These are phyloP conservation scores for Salix udensis DNA, from an alignment of 345 rosid species.

Conservation along the genomic window DNA sequence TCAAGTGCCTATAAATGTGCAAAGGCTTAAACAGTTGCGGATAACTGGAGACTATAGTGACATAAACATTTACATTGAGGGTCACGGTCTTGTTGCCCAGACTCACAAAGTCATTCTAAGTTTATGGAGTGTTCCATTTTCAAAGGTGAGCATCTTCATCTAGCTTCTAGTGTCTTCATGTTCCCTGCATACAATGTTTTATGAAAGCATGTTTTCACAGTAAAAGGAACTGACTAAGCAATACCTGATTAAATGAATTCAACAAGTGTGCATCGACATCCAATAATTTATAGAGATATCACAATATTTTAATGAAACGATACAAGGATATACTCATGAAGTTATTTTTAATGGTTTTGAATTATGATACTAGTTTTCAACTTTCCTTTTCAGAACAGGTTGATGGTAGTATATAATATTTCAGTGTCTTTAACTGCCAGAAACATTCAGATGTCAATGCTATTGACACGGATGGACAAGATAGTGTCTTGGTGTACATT, in stretches of 20 bases:
- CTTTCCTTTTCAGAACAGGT: neutral
- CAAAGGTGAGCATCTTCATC: constrained; percentile 54
- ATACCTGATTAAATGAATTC: neutral
- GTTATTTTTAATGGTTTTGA: too few relatives aligned
- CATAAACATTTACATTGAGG: constrained; percentile 52
- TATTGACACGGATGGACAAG: neutral
- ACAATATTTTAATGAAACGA: neutral
- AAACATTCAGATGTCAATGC: neutral
- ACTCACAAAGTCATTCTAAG: constrained; percentile 76
- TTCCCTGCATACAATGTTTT: neutral
- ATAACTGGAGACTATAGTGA: constrained; percentile 59
- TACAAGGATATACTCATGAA: neutral
- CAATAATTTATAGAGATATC: neutral
- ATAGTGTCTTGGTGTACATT: neutral
- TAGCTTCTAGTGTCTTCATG: neutral
- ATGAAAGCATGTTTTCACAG: neutral
- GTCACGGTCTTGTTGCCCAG: constrained; percentile 58
- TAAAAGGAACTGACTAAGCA: neutral
- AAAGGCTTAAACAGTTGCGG: constrained; percentile 48
- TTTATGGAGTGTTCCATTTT: constrained; percentile 85
- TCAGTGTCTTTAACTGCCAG: neutral
- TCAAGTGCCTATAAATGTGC: constrained; percentile 62
- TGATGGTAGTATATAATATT: neutral
- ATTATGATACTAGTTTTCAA: neutral
- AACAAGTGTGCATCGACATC: neutral